Evolutionary conservation across 83 land plant genomes (phyloP), one percentile per base, ranked within the genome.

Genomic region (Thuja plicata): DNA sequence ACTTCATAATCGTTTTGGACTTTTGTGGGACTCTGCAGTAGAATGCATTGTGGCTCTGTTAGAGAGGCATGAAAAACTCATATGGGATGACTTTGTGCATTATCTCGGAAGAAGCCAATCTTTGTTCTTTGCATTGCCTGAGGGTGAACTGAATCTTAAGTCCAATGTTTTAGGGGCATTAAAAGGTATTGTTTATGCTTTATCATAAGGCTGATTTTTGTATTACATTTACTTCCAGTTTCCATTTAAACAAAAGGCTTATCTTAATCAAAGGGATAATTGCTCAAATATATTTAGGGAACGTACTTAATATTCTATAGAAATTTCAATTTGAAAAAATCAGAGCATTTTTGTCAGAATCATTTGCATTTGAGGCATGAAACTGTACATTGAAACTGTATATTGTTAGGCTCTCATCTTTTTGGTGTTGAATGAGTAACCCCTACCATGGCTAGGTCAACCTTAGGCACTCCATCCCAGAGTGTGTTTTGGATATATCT

Each of bases 1-100:
- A 91, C 90, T 98, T 54, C 90, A 94, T 77, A 98, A 95, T 71
- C 95, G 95, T 21, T 95, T 98, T 90, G 82, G 89, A 27, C 84
- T 89, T 89, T 80, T 97, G 66, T 94, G 95, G 96, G 90, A 93
- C 45, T 88, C 97, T 74, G 95, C 95, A 19, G 81, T 92, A 38
- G 96, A 97, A 38, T 94, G 96, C 81, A 93, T 98, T 24, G 89
- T 94, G 82, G 89, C 87, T 74, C 55, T 97, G 84, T 50, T 97
- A 27, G 91, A 91, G 60, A 50, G 54, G 54, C 54, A 50, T 50
- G 15, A 12, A 12, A 50, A 50, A 50, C 54, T 50, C 15, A 12
- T 50, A 50, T 50, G 54, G 54, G 54, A 50, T 50, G 54, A 50
- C 3, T 50, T 50, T 50, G 54, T 50, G 54, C 54, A 50, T 12